A percentile compares a stretch with the other conserved stretches of the same genome.
These are phyloP conservation scores for Pseudocercospora vitis DNA, from an alignment of 2,329 filamentous ascomycete species.

Conservation along the genomic window DNA sequence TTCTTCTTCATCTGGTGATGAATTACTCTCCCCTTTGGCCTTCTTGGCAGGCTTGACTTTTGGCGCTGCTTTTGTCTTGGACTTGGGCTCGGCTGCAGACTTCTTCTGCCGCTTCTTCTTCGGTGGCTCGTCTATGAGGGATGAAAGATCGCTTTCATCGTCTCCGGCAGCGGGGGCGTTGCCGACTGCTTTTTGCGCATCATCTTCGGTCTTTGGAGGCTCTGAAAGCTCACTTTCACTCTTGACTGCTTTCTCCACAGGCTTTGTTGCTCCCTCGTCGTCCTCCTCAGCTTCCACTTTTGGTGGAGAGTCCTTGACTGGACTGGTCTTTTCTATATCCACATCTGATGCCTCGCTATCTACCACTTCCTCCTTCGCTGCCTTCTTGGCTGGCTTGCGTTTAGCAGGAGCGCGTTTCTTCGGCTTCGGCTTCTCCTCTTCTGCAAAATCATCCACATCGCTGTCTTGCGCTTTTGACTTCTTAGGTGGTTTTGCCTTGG, in stretches of 20 bases:
- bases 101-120: constrained; percentile 55
- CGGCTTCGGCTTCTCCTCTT: constrained; percentile 7
- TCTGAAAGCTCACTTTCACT: constrained; percentile 28
- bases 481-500: constrained; percentile 10
- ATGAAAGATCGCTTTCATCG: constrained; percentile 65
- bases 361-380: constrained; percentile 10
- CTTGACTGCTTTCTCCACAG: constrained; percentile 12
- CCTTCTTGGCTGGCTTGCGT: constrained; percentile 16
- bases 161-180: constrained; percentile 22
- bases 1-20: constrained; percentile 68
- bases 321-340: background rate
- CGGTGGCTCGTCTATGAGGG: constrained; percentile 73
- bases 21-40: constrained; percentile 34
- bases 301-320: constrained; percentile 9
- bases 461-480: constrained; percentile 11
- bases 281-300: constrained; percentile 17
- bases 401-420: constrained; percentile 16
- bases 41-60: constrained; percentile 35
- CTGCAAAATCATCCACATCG: constrained; percentile 14
- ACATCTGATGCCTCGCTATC: constrained; percentile 16
- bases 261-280: constrained; percentile 15
- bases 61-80: constrained; percentile 45
- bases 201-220: constrained; percentile 21
- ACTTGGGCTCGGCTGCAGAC: constrained; percentile 34
- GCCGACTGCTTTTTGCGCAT: constrained; percentile 20